Percentiles rank a stretch among this genome's conserved stretches.
Evolutionary conservation across 805 yeast species (phyloP).

Genomic region (Saccharomycopsis babjevae): DNA sequence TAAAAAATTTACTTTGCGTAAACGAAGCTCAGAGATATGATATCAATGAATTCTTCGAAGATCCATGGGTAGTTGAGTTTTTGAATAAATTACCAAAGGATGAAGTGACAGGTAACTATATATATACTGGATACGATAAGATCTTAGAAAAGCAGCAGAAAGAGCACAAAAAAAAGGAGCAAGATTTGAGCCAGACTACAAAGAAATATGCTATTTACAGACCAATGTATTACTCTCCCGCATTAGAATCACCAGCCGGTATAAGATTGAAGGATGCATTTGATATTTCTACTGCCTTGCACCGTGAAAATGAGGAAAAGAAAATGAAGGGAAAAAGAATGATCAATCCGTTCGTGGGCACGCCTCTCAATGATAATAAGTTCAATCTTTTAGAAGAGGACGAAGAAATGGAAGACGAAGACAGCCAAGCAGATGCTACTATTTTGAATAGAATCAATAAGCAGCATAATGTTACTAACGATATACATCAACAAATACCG

Average conservation of each 20-base stretch:
- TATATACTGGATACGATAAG: constrained; percentile 13
- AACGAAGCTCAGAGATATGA: constrained; percentile 60
- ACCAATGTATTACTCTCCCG: constrained; percentile 7
- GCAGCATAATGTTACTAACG: not conserved
- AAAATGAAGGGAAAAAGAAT: constrained; percentile 1
- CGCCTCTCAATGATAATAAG: constrained; percentile 41
- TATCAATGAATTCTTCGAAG: constrained; percentile 58
- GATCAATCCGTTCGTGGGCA: constrained; percentile 1
- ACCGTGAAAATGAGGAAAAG: constrained; percentile 62
- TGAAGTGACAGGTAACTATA: constrained; percentile 1
- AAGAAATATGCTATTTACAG: constrained; percentile 6
- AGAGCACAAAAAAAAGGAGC: not conserved
- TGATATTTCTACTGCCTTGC: constrained; percentile 78
- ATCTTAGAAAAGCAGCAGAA: not conserved
- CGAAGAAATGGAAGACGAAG: constrained; percentile 17
- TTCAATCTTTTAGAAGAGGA: constrained; percentile 11
- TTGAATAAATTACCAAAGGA: constrained; percentile 16
- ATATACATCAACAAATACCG: not conserved
- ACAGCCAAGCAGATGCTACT: not conserved
- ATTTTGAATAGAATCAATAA: not conserved
- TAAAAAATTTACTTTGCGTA: constrained; percentile 56
- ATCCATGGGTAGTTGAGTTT: constrained; percentile 55
- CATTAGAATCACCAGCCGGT: constrained; percentile 58
- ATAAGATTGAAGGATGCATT: constrained; percentile 78
- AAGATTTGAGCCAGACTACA: not conserved